Evolutionary conservation across 768 basidiomycete genomes (phyloP).

Genomic region (Leccinum ochraceum): DNA sequence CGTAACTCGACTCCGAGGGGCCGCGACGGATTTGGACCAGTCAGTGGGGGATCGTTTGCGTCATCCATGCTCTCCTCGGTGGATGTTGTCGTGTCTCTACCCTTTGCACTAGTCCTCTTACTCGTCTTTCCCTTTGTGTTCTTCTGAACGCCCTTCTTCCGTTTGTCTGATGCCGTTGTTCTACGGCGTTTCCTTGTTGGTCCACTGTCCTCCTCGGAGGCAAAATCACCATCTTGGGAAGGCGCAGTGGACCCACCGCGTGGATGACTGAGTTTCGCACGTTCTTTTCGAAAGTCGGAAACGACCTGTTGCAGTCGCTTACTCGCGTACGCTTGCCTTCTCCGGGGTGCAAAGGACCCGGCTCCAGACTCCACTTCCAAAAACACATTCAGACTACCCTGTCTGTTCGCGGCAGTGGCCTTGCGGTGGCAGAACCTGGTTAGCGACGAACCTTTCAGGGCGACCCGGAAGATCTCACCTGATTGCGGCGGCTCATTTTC

Average conservation of each 20-base stretch:
- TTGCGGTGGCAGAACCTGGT: conserved; percentile 28
- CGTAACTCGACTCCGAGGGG: conserved; percentile 39
- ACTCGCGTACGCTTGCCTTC: conserved; percentile 79
- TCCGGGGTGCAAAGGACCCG: conserved; percentile 73
- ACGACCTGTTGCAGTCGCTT: conserved; percentile 88
- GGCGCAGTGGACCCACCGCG: conserved; percentile 12
- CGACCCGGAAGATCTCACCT: conserved; percentile 43
- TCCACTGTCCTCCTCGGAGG: conserved; percentile 28
- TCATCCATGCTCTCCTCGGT: conserved; percentile 23
- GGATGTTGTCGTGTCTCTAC: conserved; percentile 4
- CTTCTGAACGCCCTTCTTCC: neutral
- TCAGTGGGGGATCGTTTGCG: neutral
- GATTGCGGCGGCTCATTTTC: conserved; percentile 78
- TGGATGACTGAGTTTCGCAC: conserved; percentile 21
- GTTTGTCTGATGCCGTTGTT: conserved; percentile 20
- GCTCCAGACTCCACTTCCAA: conserved; percentile 69
- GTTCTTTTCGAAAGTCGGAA: conserved; percentile 68
- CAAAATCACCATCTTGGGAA: conserved; percentile 31
- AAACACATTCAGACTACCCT: conserved; percentile 74
- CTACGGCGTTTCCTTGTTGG: conserved; percentile 35
- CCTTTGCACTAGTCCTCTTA: conserved; percentile 1
- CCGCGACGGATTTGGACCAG: conserved; percentile 13
- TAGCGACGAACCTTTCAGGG: conserved; percentile 1
- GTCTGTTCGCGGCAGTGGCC: conserved; percentile 68
- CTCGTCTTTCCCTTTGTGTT: neutral